Evolutionary conservation across 805 yeast genomes (phyloP).

Genomic region (Starmera dryadoides): DNA sequence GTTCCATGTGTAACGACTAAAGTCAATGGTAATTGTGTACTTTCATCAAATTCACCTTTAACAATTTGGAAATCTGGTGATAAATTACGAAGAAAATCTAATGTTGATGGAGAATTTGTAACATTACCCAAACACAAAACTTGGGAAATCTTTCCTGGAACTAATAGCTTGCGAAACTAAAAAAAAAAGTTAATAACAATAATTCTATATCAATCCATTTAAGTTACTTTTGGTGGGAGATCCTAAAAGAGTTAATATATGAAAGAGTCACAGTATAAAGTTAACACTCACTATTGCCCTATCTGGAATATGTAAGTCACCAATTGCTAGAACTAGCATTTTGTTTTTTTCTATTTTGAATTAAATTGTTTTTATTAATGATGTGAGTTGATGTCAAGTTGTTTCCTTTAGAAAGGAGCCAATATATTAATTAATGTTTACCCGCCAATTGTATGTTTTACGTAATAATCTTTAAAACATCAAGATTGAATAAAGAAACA

Average conservation of each 20-base stretch:
- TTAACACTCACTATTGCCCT: slow-evolving; percentile 65
- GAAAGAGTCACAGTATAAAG: too few species aligned
- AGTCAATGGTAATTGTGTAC: slow-evolving; percentile 45
- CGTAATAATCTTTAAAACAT: too few species aligned
- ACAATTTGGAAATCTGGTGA: slow-evolving; percentile 72
- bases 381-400: too few species aligned
- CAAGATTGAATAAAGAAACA: too few species aligned
- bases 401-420: too few species aligned
- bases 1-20: slow-evolving; percentile 61
- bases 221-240: slow-evolving; percentile 33
- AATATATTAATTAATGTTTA: too few species aligned
- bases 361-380: too few species aligned
- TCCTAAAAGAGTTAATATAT: too few species aligned
- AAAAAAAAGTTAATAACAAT: background rate
- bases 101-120: slow-evolving; percentile 56
- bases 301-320: slow-evolving; percentile 88
- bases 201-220: background rate
- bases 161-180: slow-evolving; percentile 65
- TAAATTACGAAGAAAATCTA: slow-evolving; percentile 55
- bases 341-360: too few species aligned
- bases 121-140: slow-evolving; percentile 83
- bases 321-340: slow-evolving; percentile 62
- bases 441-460: too few species aligned
- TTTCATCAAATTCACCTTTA: slow-evolving; percentile 74
- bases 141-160: slow-evolving; percentile 81